These are phyloP conservation scores for Leishmania arabica DNA, from an alignment of 208 protist species.

Conservation along the genomic window DNA sequence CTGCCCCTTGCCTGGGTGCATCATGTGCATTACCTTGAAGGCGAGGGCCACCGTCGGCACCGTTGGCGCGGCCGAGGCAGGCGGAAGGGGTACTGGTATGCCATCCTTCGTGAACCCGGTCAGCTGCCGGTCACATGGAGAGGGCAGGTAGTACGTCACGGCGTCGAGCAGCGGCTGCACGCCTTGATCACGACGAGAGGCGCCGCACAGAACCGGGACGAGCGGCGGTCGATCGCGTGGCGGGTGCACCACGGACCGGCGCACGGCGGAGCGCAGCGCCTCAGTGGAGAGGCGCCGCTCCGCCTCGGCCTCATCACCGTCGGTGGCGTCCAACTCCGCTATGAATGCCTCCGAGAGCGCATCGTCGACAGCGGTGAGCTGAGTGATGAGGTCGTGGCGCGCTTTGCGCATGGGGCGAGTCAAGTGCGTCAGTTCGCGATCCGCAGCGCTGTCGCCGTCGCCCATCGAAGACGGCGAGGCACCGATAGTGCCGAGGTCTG, in stretches of 20 bases:
- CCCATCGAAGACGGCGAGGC: background rate
- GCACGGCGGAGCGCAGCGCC: conserved; percentile 62
- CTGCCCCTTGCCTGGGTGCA: conserved; percentile 57
- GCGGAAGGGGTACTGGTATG: conserved; percentile 45
- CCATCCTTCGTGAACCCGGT: conserved; percentile 49
- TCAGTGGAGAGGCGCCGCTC: conserved; percentile 58
- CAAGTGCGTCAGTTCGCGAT: conserved; percentile 49
- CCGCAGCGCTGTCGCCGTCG: background rate
- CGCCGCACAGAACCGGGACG: conserved; percentile 91
- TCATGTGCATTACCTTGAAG: conserved; percentile 92
- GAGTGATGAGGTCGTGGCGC: conserved; percentile 58
- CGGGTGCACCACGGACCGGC: conserved; percentile 52
- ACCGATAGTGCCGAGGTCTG: conserved; percentile 1
- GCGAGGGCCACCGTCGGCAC: conserved; percentile 84
- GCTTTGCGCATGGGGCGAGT: conserved; percentile 34
- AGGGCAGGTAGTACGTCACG: conserved; percentile 91
- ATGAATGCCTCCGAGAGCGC: conserved; percentile 72
- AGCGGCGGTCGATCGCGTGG: conserved; percentile 29
- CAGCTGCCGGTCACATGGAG: conserved; percentile 83
- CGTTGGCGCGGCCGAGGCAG: conserved; percentile 30
- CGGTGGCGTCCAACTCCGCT: conserved; percentile 56
- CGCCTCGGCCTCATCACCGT: conserved; percentile 71
- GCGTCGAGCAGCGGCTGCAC: conserved; percentile 94
- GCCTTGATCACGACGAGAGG: conserved; percentile 88
- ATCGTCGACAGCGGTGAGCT: conserved; percentile 76